Conservation (phyloP, 108 stramenopile species). For the Nitzschia sp. region DNA sequence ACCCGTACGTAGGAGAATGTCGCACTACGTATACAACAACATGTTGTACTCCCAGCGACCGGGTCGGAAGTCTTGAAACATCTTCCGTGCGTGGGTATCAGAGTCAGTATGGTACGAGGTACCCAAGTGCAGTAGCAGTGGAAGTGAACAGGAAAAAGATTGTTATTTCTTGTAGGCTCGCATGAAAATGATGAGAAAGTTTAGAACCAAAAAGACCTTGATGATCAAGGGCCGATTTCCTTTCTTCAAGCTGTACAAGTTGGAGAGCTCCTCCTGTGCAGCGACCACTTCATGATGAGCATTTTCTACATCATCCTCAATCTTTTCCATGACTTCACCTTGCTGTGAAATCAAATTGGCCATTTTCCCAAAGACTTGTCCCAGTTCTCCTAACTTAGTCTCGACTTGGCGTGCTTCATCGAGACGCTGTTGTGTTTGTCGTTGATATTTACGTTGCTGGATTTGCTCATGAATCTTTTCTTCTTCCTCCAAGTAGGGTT, state of each 20-base stretch:
- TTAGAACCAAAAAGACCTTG: slow-evolving; percentile 78
- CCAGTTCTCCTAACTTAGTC: slow-evolving; percentile 62
- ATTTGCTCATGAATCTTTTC: slow-evolving; percentile 55
- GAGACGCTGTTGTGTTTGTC: slow-evolving; percentile 66
- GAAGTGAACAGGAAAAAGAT: background rate
- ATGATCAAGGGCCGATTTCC: slow-evolving; percentile 86
- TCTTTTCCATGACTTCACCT: slow-evolving; percentile 78
- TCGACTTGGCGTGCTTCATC: slow-evolving; percentile 77
- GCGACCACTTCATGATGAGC: slow-evolving; percentile 69
- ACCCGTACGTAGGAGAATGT: too few relatives aligned
- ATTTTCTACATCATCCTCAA: slow-evolving; percentile 88
- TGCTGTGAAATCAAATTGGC: slow-evolving; percentile 63
- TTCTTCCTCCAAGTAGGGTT: slow-evolving; percentile 14
- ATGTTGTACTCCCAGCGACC: too few relatives aligned
- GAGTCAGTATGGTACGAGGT: too few relatives aligned
- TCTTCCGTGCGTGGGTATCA: too few relatives aligned
- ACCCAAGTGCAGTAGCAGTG: background rate
- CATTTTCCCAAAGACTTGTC: slow-evolving; percentile 81
- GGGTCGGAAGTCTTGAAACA: too few relatives aligned
- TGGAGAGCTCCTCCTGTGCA: slow-evolving; percentile 78
- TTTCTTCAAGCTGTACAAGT: slow-evolving; percentile 71
- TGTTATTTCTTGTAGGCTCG: slow-evolving; percentile 59
- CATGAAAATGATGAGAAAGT: slow-evolving; percentile 86
- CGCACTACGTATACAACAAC: too few relatives aligned
- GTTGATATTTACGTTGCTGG: slow-evolving; percentile 60